These are phyloP conservation scores for Aspergillus neotritici DNA, from an alignment of 2,329 filamentous ascomycete species.

Conservation along the genomic window DNA sequence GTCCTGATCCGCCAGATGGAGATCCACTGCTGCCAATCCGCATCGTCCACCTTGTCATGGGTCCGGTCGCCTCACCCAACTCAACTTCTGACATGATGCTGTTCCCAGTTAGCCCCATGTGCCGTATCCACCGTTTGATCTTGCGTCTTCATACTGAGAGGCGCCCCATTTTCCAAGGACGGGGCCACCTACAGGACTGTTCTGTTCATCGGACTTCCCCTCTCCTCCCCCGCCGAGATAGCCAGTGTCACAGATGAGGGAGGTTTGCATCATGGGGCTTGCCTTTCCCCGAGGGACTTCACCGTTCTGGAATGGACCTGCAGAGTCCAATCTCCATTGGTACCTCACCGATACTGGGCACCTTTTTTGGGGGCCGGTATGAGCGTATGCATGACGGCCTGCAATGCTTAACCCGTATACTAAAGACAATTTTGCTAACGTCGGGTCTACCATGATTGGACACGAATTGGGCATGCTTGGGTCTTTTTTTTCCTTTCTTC, in stretches of 20 bases:
- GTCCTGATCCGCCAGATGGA: conserved; percentile 5
- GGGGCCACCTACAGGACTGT: conserved; percentile 19
- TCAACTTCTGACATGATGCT: conserved; percentile 12
- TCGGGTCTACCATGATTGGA: conserved; percentile 13
- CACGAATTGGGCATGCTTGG: conserved; percentile 13
- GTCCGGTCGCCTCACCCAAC: conserved; percentile 16
- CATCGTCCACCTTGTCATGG: conserved; percentile 10
- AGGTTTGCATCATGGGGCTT: conserved; percentile 12
- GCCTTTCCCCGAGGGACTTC: conserved; percentile 1
- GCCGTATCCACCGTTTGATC: conserved; percentile 14
- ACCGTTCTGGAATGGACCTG: conserved; percentile 7
- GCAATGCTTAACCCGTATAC: conserved; percentile 12
- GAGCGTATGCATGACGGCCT: conserved; percentile 14
- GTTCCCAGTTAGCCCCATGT: conserved; percentile 14
- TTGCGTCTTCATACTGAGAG: conserved; percentile 7
- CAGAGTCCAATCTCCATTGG: conserved; percentile 8
- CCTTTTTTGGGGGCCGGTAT: conserved; percentile 4
- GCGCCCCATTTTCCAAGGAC: conserved; percentile 12
- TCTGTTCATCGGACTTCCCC: conserved; percentile 16
- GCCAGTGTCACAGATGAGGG: conserved; percentile 16
- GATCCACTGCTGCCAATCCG: conserved; percentile 15
- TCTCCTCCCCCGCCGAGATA: conserved; percentile 11
- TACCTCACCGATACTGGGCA: conserved; percentile 10
- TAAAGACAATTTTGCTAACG: conserved; percentile 3
- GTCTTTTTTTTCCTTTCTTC: conserved; percentile 3